Conservation (phyloP, 2,329 filamentous ascomycete genomes). For the Trichoderma brevicompactum region DNA sequence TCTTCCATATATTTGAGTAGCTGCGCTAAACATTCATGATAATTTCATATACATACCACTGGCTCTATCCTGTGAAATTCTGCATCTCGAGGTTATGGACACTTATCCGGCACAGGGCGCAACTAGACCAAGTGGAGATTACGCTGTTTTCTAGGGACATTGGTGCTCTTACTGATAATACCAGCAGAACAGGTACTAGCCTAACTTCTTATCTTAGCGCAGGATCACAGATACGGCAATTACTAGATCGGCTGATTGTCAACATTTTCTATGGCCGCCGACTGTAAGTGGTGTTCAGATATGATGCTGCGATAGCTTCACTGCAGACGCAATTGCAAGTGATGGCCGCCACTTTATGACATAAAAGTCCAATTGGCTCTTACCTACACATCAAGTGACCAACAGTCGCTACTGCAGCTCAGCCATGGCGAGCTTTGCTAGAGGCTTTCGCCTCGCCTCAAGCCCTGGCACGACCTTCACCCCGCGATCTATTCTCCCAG, state of each 20-base stretch:
- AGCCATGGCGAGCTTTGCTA: slow-evolving; percentile 41
- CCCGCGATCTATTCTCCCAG: slow-evolving; percentile 33
- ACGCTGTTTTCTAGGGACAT: slow-evolving; percentile 14
- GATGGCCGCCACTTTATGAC: slow-evolving; percentile 22
- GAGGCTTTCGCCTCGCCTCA: slow-evolving; percentile 39
- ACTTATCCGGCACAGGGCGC: too few relatives aligned
- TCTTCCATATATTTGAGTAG: too few relatives aligned
- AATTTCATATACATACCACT: too few relatives aligned
- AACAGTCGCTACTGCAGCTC: background rate
- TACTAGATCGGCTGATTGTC: slow-evolving; percentile 12
- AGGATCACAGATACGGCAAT: slow-evolving; percentile 3
- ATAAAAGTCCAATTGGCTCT: background rate
- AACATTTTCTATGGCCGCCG: slow-evolving; percentile 2
- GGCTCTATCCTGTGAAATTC: too few relatives aligned
- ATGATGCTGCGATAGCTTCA: slow-evolving; percentile 15
- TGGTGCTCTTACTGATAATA: background rate
- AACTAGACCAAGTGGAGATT: background rate
- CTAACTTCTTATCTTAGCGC: slow-evolving; percentile 25
- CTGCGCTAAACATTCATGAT: too few relatives aligned
- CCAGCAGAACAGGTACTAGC: background rate
- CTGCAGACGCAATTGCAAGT: background rate
- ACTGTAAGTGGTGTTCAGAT: slow-evolving; percentile 3
- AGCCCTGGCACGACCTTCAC: slow-evolving; percentile 36
- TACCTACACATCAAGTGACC: background rate
- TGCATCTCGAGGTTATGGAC: too few relatives aligned